These are phyloP conservation scores for Xylariaceae sp. DNA, from an alignment of 2,329 filamentous ascomycete species.

Conservation along the genomic window DNA sequence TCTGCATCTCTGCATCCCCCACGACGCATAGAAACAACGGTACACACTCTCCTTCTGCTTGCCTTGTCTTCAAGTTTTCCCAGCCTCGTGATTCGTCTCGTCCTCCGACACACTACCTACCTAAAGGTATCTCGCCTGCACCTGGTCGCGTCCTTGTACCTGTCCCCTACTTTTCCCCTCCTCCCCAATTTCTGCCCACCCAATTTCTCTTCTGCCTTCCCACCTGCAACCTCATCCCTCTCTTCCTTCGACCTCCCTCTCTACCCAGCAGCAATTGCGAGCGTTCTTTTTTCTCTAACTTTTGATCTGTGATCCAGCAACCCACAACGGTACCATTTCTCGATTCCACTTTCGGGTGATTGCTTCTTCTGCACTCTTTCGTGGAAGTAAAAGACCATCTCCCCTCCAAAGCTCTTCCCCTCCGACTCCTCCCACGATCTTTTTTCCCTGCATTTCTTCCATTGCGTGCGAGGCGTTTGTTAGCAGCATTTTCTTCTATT, in stretches of 20 bases:
- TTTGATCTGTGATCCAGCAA: background rate
- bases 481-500: conserved; percentile 12
- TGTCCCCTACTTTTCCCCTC: background rate
- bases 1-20: too few species aligned
- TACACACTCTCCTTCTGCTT: too few species aligned
- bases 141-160: background rate
- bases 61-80: too few species aligned
- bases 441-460: conserved; percentile 2
- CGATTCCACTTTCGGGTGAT: conserved; percentile 1
- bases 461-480: conserved; percentile 16
- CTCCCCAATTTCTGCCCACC: conserved; percentile 2
- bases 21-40: too few species aligned
- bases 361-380: conserved; percentile 7
- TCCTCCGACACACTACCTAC: too few species aligned
- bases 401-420: conserved; percentile 2
- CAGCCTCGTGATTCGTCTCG: too few species aligned
- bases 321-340: background rate
- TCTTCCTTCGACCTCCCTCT: conserved; percentile 1
- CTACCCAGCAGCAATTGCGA: conserved; percentile 1
- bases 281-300: background rate
- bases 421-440: conserved; percentile 9
- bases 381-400: conserved; percentile 8
- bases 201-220: conserved; percentile 4
- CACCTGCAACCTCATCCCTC: too few species aligned
- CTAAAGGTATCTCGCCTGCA: too few species aligned